Base-by-base conservation (phyloP, 768 basidiomycete species). In the Phanerochaete sordida region DNA sequence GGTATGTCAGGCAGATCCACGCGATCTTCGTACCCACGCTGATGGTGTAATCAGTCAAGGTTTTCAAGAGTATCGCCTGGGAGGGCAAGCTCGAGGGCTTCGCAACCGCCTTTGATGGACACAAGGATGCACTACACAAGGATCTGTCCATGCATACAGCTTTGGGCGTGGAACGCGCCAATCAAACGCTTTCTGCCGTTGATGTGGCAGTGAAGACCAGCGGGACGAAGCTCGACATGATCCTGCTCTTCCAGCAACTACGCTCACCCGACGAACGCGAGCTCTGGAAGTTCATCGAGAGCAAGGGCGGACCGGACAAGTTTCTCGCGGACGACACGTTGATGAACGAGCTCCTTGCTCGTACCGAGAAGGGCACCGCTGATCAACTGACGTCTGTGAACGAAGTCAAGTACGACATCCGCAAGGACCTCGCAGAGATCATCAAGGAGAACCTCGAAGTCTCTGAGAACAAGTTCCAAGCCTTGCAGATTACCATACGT, bases 241-340 rank as follows among this genome's bases (percentile, higher is more conserved):
- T 54, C 8, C 56, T 65, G 47, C 62, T 67, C n/a, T 67, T 67
- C 58, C 46, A 56, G 53, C 60, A 47, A 35, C 35, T 67, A 16
- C 59, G 54, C 16, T 53, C 66, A 3, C 56, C 60, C 2, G 66
- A 57, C 3, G 66, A 67, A 49, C 62, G 62, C 43, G 64, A 65
- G 24, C 59, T 67, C 4, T 43, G 46, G 19, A 39, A 49, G 35
- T 63, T 63, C 51, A 39, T 64, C 6, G 15, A 39, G 15, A 47
- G 37, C 46, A 57, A 52, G 26, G 64, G 64, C 9, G 60, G 57
- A 19, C 23, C 53, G 1, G 52, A 58, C 8, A 56, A 26, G 4
- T 51, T 59, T n/a, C 44, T 63, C 11, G 37, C 56, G 21, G 52
- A 62, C 57, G 59, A 61, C 33, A 28, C 30, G 16, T 33, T 63